Conservation (phyloP, 495 filamentous ascomycete genomes). For the Aspergillus steynii region DNA sequence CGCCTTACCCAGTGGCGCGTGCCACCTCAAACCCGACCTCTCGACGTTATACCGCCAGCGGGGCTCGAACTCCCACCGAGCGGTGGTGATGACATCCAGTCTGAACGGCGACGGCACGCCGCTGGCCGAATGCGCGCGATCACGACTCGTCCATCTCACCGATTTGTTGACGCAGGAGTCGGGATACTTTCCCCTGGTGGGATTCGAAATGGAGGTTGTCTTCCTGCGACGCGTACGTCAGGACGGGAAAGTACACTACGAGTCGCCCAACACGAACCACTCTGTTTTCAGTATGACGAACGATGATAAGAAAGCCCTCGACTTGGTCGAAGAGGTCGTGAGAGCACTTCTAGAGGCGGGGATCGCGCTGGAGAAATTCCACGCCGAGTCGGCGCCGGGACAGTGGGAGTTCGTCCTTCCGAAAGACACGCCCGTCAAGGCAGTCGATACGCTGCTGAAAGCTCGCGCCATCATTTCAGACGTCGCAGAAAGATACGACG, state of each 20-base stretch:
- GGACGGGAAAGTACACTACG: conserved; percentile 6
- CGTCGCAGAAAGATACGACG: conserved; percentile 47
- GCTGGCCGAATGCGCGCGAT: conserved; percentile 54
- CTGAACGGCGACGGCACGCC: conserved; percentile 32
- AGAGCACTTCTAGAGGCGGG: conserved; percentile 49
- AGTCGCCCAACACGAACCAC: conserved; percentile 11
- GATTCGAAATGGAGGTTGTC: conserved; percentile 76
- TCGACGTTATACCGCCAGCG: conserved; percentile 46
- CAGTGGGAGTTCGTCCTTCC: conserved; percentile 75
- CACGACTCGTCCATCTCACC: conserved; percentile 46
- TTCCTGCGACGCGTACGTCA: conserved; percentile 45
- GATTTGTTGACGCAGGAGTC: conserved; percentile 35
- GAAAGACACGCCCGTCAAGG: conserved; percentile 58
- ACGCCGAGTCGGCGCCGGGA: conserved; percentile 64
- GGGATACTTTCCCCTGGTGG: conserved; percentile 55
- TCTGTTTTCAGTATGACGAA: conserved; percentile 15
- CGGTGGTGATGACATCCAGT: conserved; percentile 47
- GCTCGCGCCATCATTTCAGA: conserved; percentile 62
- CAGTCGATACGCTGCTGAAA: conserved; percentile 66
- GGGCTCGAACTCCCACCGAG: conserved; percentile 45
- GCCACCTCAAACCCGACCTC: conserved; percentile 55
- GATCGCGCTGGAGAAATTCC: conserved; percentile 65
- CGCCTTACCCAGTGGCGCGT: conserved; percentile 47
- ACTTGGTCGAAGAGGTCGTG: conserved; percentile 56
- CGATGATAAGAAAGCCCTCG: conserved; percentile 42